phyloP scores from a whole-genome alignment of 2,329 filamentous ascomycete genomes.

The Fusarium brachygibbosum region DNA sequence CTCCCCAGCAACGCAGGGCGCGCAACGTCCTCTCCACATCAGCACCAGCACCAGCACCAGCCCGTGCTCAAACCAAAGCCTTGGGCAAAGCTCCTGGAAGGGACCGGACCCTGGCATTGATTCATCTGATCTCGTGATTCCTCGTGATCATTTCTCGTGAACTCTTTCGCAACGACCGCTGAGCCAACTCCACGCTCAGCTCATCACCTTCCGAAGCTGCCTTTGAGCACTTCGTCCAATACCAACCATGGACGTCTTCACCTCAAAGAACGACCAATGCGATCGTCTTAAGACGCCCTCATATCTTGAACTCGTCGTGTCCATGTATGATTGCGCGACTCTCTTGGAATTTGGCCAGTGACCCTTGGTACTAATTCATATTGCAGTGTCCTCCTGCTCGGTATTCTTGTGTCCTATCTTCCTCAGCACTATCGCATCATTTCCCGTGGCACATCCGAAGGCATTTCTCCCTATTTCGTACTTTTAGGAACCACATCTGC shows the following conservation, averaged over 20 bases:
- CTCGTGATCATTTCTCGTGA: conserved; percentile 29
- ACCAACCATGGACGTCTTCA: conserved; percentile 48
- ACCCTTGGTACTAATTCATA: conserved; percentile 15
- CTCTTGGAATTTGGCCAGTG: background rate
- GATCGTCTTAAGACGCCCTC: conserved; percentile 66
- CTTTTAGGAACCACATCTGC: conserved; percentile 92
- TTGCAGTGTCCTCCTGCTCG: conserved; percentile 79
- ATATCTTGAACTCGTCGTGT: conserved; percentile 68
- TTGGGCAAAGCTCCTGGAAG: conserved; percentile 31
- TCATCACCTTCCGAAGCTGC: conserved; percentile 17
- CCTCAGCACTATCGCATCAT: conserved; percentile 96
- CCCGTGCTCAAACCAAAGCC: conserved; percentile 30
- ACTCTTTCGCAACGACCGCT: conserved; percentile 8
- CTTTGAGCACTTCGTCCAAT: conserved; percentile 8
- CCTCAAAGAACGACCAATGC: conserved; percentile 54
- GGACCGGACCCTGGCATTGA: conserved; percentile 33
- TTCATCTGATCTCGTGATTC: conserved; percentile 45
- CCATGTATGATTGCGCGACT: conserved; percentile 61
- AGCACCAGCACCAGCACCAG: conserved; percentile 22
- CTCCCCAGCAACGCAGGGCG: conserved; percentile 38
- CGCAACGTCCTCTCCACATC: conserved; percentile 35
- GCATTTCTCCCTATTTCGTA: conserved; percentile 95
- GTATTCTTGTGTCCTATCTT: conserved; percentile 92
- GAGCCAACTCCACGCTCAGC: conserved; percentile 21
- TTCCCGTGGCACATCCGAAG: conserved; percentile 85